Evolutionary conservation across 202 grass and related monocot species (phyloP).

Genomic region (Brachypodium distachyon): DNA sequence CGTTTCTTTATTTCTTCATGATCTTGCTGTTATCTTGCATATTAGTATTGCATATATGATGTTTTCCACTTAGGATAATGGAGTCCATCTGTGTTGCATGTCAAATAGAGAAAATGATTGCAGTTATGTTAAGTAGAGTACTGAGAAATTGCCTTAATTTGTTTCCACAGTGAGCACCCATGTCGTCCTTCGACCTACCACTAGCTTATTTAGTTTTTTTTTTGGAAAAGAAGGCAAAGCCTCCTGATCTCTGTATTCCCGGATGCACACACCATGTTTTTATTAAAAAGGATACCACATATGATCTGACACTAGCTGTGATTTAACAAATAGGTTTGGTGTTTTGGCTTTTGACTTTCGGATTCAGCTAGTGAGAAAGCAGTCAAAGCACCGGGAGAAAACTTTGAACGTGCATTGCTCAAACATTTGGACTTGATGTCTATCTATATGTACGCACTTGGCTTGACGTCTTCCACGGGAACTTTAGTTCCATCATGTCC

Average conservation of each 20-base stretch:
- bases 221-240: no score
- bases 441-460: neutral
- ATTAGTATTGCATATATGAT: no score
- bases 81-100: no score
- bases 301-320: slow-evolving; percentile 14
- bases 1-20: neutral
- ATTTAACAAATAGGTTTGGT: neutral
- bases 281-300: no score
- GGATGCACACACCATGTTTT: no score
- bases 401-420: neutral
- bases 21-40: neutral
- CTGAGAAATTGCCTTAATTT: neutral
- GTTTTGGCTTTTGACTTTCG: slow-evolving; percentile 9
- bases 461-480: neutral
- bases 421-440: neutral
- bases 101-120: slow-evolving; percentile 6
- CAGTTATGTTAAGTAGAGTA: neutral
- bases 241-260: no score
- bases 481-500: no score
- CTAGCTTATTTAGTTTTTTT: no score
- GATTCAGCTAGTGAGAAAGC: neutral
- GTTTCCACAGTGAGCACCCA: neutral
- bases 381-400: neutral
- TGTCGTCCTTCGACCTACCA: no score
- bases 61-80: no score